Conservation (phyloP, 306 rosid genomes). For the Sophora flavescens region DNA sequence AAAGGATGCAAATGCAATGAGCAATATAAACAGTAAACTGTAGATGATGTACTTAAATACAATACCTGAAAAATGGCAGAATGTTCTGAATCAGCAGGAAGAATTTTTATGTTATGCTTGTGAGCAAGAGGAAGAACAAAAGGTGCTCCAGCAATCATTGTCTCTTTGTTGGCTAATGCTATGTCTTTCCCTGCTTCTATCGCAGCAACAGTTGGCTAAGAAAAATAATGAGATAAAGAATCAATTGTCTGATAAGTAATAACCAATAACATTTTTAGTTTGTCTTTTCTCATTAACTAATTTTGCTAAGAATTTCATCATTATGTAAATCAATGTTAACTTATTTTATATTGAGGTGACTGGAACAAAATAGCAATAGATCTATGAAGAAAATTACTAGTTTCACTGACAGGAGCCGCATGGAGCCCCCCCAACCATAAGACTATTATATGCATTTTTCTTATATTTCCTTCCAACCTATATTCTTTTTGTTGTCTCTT, state of each 20-base stretch:
- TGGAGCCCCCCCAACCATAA: no score
- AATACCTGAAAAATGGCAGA: conserved; percentile 96
- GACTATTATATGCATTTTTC: neutral
- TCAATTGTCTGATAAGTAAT: neutral
- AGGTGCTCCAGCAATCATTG: conserved; percentile 96
- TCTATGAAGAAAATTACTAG: conserved; percentile 11
- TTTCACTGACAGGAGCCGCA: neutral
- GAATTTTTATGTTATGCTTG: conserved; percentile 87
- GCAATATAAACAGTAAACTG: neutral
- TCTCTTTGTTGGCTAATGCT: conserved; percentile 97
- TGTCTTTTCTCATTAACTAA: neutral
- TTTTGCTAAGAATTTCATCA: conserved; percentile 10
- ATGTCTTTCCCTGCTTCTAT: conserved; percentile 97
- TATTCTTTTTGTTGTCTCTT: neutral
- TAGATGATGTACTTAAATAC: neutral
- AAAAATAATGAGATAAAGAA: conserved; percentile 28
- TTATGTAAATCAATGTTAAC: neutral
- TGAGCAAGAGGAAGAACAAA: conserved; percentile 96
- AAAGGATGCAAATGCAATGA: conserved; percentile 21
- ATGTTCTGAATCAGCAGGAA: conserved; percentile 99
- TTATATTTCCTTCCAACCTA: neutral
- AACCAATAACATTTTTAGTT: neutral
- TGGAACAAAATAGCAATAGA: neutral
- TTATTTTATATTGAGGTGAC: conserved; percentile 5
- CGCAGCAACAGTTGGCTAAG: conserved; percentile 95